A percentile compares a stretch with the other conserved stretches of the same genome.
These are phyloP conservation scores for Magnolia kwangsiensis DNA, from an alignment of 164 flowering plant species.

Conservation along the genomic window DNA sequence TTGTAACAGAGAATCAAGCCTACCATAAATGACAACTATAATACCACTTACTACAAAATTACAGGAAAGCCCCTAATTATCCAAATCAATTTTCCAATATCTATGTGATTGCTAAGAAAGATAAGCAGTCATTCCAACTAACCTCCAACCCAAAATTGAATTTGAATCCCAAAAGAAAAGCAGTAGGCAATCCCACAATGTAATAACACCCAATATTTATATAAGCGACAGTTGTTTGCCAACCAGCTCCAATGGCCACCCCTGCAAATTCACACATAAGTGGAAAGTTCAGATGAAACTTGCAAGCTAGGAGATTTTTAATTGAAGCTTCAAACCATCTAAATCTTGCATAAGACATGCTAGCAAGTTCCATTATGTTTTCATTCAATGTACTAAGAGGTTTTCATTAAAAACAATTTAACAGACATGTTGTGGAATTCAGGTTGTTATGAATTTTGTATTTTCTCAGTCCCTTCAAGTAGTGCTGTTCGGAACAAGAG, in stretches of 20 bases:
- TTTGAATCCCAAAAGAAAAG: conserved; percentile 42
- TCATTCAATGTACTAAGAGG: too few species aligned
- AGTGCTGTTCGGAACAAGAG: too few species aligned
- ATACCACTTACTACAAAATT: background rate
- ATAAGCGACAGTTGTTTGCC: conserved; percentile 65
- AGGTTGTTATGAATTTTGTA: too few species aligned
- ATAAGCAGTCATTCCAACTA: background rate
- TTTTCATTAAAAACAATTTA: too few species aligned
- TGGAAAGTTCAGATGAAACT: too few species aligned
- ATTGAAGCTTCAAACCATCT: too few species aligned
- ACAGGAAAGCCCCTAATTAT: background rate
- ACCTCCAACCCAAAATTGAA: conserved; percentile 26
- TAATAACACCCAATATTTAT: conserved; percentile 64
- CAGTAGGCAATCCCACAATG: conserved; percentile 51
- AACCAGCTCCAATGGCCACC: conserved; percentile 77
- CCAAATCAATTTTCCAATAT: background rate
- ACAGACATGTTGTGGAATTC: too few species aligned
- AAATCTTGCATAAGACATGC: too few species aligned
- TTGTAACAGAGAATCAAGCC: background rate
- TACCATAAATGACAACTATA: background rate
- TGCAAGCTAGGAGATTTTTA: too few species aligned
- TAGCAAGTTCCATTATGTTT: too few species aligned
- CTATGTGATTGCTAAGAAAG: background rate
- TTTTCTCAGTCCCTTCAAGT: too few species aligned
- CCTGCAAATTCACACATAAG: conserved; percentile 27